These are phyloP conservation scores for Mycena capillaripes DNA, from an alignment of 768 basidiomycete genomes.

Conservation along the genomic window DNA sequence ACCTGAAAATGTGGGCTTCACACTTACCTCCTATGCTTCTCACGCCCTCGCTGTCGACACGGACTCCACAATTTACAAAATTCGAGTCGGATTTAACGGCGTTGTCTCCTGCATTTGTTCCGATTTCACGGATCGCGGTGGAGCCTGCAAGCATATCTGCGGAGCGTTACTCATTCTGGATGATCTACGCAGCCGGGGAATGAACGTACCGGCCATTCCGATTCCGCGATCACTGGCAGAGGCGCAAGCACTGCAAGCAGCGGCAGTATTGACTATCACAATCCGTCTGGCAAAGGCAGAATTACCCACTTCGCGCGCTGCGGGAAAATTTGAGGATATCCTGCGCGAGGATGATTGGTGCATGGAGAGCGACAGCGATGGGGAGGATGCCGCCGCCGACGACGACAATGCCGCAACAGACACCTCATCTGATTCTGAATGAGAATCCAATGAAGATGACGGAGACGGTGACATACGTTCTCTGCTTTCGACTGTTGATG, in stretches of 20 bases:
- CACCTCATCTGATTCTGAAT: conserved; percentile 7
- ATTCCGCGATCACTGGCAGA: background rate
- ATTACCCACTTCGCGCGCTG: background rate
- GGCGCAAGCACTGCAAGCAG: background rate
- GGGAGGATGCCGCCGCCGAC: too few relatives aligned
- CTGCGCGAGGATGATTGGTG: background rate
- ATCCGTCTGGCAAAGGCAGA: too few relatives aligned
- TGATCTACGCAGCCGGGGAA: background rate
- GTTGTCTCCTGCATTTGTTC: background rate
- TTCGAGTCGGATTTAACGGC: conserved; percentile 16
- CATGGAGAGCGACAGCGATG: too few relatives aligned
- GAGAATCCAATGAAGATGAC: too few relatives aligned
- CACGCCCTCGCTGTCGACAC: background rate
- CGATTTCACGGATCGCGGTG: conserved; percentile 17
- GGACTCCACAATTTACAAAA: conserved; percentile 1
- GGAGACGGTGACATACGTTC: background rate
- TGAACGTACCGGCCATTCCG: background rate
- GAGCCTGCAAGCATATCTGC: conserved; percentile 40
- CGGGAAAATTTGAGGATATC: background rate
- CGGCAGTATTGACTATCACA: background rate
- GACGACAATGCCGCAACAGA: background rate
- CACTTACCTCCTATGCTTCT: too few relatives aligned
- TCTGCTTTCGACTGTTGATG: too few relatives aligned
- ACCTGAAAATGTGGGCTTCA: background rate
- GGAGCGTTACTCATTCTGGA: conserved; percentile 1